Conservation (phyloP, 148 eudicot genomes). For the Vaccinium darrowii region DNA sequence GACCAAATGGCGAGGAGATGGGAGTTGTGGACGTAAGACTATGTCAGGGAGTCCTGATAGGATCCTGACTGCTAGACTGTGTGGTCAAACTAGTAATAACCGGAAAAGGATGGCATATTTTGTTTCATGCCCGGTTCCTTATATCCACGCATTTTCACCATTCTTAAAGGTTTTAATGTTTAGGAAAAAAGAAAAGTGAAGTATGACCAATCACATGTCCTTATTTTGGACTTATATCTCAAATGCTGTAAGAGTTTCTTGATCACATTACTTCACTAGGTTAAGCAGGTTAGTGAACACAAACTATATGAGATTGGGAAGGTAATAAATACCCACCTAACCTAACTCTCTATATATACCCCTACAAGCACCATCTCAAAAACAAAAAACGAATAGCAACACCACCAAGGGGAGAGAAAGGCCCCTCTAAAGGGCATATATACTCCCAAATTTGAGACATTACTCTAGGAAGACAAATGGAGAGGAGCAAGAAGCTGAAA, state of each 20-base stretch:
- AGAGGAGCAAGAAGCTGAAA: slow-evolving; percentile 14
- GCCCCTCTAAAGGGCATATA: background rate
- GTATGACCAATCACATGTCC: background rate
- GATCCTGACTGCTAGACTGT: background rate
- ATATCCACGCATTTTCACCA: background rate
- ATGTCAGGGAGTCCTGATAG: no score
- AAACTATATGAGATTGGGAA: background rate
- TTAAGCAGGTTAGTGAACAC: background rate
- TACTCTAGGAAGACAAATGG: slow-evolving; percentile 17
- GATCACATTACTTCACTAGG: background rate
- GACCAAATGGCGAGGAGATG: no score
- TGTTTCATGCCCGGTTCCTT: background rate
- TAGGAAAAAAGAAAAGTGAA: background rate
- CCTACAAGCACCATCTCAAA: background rate
- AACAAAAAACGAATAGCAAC: background rate
- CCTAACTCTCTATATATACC: slow-evolving; percentile 7
- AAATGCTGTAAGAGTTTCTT: background rate
- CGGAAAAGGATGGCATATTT: background rate
- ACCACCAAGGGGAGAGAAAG: background rate
- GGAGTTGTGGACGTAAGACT: no score
- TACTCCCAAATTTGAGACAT: background rate
- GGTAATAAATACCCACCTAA: background rate
- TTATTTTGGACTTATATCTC: background rate
- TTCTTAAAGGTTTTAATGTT: background rate
- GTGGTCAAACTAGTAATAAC: background rate